phyloP scores from a whole-genome alignment of 2,329 filamentous ascomycete species.

The Chlorencoelia australis region DNA sequence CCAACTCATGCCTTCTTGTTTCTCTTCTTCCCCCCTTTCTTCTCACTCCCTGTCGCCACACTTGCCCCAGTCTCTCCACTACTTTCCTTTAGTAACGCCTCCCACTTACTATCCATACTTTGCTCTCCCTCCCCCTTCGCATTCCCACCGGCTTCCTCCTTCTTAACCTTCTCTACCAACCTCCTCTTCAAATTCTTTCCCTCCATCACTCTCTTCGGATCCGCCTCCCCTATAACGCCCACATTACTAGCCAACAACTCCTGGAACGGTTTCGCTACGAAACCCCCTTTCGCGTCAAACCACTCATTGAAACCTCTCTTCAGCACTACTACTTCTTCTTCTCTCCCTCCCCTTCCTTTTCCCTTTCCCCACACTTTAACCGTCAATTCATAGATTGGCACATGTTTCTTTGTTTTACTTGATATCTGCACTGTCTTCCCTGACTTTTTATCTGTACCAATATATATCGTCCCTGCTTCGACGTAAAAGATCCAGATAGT shows the following conservation, averaged over 20 bases:
- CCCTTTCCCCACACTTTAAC: conserved; percentile 39
- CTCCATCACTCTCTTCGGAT: conserved; percentile 46
- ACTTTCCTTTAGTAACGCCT: conserved; percentile 24
- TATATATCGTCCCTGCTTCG: conserved; percentile 75
- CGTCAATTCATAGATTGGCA: conserved; percentile 68
- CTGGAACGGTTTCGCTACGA: conserved; percentile 69
- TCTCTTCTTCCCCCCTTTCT: conserved; percentile 19
- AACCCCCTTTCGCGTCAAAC: conserved; percentile 65
- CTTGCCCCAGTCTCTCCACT: conserved; percentile 9
- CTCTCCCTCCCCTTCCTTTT: conserved; percentile 9
- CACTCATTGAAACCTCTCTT: conserved; percentile 59
- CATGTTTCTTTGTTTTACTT: conserved; percentile 66
- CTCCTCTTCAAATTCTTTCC: conserved; percentile 18
- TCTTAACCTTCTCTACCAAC: conserved; percentile 9
- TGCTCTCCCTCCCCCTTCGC: conserved; percentile 9
- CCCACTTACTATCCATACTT: conserved; percentile 25
- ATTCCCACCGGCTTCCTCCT: conserved; percentile 9
- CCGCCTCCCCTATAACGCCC: conserved; percentile 53
- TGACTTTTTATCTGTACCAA: conserved; percentile 44
- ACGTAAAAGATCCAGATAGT: conserved; percentile 78
- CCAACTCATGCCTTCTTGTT: conserved; percentile 21
- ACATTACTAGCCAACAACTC: conserved; percentile 62
- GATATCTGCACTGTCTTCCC: conserved; percentile 67
- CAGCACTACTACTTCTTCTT: conserved; percentile 35
- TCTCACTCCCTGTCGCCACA: conserved; percentile 9